Percentiles rank a stretch among this genome's conserved stretches.
phyloP scores from a whole-genome alignment of 371 early-diverging fungal species.

The Haplosporangium sp. region DNA sequence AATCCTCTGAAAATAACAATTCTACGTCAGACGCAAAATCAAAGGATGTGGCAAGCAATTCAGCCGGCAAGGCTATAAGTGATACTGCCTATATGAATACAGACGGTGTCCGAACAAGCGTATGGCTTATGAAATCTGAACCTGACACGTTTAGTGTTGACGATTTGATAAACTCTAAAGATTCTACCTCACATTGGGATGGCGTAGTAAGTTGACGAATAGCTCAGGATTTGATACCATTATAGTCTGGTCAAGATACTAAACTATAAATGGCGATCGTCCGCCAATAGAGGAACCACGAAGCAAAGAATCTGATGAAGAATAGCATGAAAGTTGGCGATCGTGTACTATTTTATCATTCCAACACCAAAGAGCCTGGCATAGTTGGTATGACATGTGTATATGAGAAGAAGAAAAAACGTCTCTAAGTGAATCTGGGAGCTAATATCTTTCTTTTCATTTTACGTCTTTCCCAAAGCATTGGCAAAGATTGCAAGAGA shows the following conservation, averaged over 20 bases:
- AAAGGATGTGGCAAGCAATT: background rate
- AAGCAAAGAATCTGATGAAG: conserved; percentile 77
- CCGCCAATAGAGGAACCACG: conserved; percentile 65
- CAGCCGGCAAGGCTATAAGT: background rate
- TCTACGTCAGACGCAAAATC: background rate
- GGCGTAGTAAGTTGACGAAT: conserved; percentile 65
- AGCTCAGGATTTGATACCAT: no score
- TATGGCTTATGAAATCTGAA: conserved; percentile 84
- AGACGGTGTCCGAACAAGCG: conserved; percentile 24
- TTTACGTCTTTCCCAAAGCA: conserved; percentile 1
- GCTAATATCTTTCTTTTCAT: no score
- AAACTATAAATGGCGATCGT: no score
- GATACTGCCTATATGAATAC: background rate
- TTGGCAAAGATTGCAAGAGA: conserved; percentile 62
- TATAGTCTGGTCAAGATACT: no score
- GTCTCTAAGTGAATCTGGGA: background rate
- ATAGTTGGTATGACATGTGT: conserved; percentile 66
- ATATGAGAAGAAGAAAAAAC: background rate
- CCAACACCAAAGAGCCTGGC: conserved; percentile 79
- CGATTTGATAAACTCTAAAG: conserved; percentile 61
- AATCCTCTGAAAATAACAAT: background rate
- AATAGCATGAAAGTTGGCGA: conserved; percentile 74
- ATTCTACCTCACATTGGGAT: conserved; percentile 72
- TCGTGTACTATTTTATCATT: conserved; percentile 76
- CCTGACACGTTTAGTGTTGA: conserved; percentile 78